Conservation (phyloP, 2,329 filamentous ascomycete genomes). For the Arthroderma sp. region DNA sequence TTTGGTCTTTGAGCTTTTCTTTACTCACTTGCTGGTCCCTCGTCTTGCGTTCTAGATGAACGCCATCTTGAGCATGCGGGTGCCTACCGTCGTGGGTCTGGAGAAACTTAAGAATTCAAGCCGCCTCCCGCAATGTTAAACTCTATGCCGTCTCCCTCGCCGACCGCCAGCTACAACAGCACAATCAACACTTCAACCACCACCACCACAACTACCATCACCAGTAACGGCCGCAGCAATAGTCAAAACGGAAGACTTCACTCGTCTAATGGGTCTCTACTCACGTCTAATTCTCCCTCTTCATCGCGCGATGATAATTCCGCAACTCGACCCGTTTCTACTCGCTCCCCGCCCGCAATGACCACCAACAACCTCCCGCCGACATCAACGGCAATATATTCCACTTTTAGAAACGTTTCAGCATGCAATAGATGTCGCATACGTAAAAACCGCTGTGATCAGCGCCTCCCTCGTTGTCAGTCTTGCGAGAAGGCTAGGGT, state of each 20-base stretch:
- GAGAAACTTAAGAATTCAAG: too few species aligned
- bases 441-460: slow-evolving; percentile 90
- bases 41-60: too few species aligned
- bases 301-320: background rate
- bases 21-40: too few species aligned
- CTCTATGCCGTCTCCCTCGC: background rate
- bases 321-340: background rate
- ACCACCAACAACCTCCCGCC: slow-evolving; percentile 10
- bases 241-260: background rate
- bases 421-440: slow-evolving; percentile 87
- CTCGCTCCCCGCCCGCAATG: slow-evolving; percentile 2
- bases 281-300: background rate
- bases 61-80: too few species aligned
- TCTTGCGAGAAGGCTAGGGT: slow-evolving; percentile 88
- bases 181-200: background rate
- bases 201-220: background rate
- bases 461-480: slow-evolving; percentile 77
- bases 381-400: slow-evolving; percentile 20
- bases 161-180: background rate
- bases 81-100: too few species aligned
- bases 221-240: background rate
- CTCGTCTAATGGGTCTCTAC: background rate
- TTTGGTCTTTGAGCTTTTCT: too few species aligned
- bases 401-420: slow-evolving; percentile 69
- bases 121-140: background rate